These are phyloP conservation scores for Cudoniella acicularis DNA, from an alignment of 495 filamentous ascomycete genomes.

Conservation along the genomic window DNA sequence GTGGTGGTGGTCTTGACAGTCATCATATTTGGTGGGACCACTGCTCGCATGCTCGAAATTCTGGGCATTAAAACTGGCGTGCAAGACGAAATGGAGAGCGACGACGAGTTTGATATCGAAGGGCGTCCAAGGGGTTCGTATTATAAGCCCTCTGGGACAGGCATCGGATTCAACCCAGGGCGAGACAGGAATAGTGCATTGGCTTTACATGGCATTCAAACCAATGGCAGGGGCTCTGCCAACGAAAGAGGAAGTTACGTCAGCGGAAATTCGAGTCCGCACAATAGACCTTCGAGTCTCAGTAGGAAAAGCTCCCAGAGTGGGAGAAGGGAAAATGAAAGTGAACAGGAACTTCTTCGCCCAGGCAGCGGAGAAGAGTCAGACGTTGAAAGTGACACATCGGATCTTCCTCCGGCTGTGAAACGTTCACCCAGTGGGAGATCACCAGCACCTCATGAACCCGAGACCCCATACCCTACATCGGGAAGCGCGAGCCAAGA, in stretches of 20 bases:
- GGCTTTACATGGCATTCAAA: conserved; percentile 45
- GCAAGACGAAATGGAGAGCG: conserved; percentile 91
- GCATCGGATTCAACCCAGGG: conserved; percentile 70
- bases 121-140: conserved; percentile 70
- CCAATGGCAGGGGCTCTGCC: conserved; percentile 31
- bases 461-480: conserved; percentile 23
- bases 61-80: conserved; percentile 91
- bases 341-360: conserved; percentile 65
- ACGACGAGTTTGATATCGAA: conserved; percentile 98
- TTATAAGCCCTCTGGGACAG: conserved; percentile 65
- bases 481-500: conserved; percentile 26
- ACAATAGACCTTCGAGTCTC: conserved; percentile 38
- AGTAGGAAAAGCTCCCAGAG: conserved; percentile 46
- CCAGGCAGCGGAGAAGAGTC: conserved; percentile 57
- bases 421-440: conserved; percentile 23
- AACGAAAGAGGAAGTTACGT: conserved; percentile 47
- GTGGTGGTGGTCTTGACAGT: conserved; percentile 97
- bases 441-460: conserved; percentile 20
- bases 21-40: conserved; percentile 97
- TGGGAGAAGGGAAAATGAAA: conserved; percentile 32
- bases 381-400: conserved; percentile 61
- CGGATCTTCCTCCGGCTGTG: conserved; percentile 52
- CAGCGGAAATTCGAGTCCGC: conserved; percentile 49
- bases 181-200: conserved; percentile 45
- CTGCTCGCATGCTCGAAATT: conserved; percentile 97